Evolutionary conservation across 2,329 filamentous ascomycete species (phyloP).

Genomic region (Pseudogymnoascus sp.): DNA sequence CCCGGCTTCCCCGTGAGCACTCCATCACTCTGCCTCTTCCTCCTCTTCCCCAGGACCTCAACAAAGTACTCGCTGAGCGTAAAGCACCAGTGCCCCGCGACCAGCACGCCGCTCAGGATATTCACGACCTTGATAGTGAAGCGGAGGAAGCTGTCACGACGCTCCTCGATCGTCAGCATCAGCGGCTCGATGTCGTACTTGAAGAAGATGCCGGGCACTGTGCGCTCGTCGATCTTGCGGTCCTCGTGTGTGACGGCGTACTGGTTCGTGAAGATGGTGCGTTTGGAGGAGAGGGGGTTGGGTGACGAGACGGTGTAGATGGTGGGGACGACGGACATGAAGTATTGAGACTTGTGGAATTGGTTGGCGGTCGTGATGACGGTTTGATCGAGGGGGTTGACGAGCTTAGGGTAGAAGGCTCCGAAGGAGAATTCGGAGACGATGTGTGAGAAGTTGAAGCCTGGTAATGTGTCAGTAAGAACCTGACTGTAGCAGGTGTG

Average conservation of each 20-base stretch:
- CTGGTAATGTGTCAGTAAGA: constrained; percentile 38
- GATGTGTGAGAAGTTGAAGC: constrained; percentile 96
- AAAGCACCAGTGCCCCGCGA: constrained; percentile 90
- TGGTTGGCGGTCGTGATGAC: constrained; percentile 65
- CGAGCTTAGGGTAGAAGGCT: constrained; percentile 87
- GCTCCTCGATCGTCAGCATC: constrained; percentile 75
- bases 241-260: constrained; percentile 94
- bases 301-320: constrained; percentile 65
- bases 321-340: constrained; percentile 88
- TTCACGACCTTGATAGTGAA: constrained; percentile 82
- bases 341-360: constrained; percentile 98
- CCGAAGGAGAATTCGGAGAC: constrained; percentile 95
- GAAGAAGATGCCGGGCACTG: constrained; percentile 87
- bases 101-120: constrained; percentile 81
- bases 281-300: constrained; percentile 27
- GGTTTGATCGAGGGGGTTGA: constrained; percentile 91
- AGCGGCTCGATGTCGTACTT: constrained; percentile 99
- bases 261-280: constrained; percentile 85
- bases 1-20: constrained; percentile 29
- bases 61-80: constrained; percentile 71
- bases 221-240: constrained; percentile 59
- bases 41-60: constrained; percentile 42
- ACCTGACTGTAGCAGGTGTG: neutral
- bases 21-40: constrained; percentile 29
- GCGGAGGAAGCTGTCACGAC: constrained; percentile 64